phyloP scores from a whole-genome alignment of 1,284 basidiomycete species.

The Marasmius oreades region DNA sequence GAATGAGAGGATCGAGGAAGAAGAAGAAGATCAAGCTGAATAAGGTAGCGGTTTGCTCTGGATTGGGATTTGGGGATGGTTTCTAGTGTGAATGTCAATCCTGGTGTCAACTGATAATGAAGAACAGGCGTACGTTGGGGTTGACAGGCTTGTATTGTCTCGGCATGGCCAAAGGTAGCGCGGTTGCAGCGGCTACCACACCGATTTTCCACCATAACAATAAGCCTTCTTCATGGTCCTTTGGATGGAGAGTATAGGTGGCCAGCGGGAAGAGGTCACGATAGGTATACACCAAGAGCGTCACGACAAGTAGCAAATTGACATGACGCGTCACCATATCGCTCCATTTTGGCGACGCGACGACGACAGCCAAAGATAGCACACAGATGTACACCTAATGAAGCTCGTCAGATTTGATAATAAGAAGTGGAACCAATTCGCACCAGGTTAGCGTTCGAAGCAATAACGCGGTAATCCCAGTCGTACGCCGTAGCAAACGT shows the following conservation, averaged over 20 bases:
- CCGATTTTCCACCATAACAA: background rate
- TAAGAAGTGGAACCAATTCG: too few species aligned
- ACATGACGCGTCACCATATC: background rate
- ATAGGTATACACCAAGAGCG: constrained; percentile 3
- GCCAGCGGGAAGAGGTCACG: constrained; percentile 7
- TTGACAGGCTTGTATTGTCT: constrained; percentile 3
- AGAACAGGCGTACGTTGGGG: background rate
- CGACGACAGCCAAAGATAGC: background rate
- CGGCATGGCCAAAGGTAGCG: background rate
- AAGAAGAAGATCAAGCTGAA: background rate
- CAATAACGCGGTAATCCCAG: too few species aligned
- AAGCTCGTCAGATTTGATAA: background rate
- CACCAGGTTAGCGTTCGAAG: too few species aligned
- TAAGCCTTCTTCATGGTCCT: constrained; percentile 6
- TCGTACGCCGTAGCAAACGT: too few species aligned
- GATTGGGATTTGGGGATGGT: background rate
- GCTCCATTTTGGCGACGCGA: background rate
- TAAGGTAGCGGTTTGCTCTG: background rate
- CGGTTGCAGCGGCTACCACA: background rate
- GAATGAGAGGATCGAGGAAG: background rate
- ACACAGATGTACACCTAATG: background rate
- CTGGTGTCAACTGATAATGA: background rate
- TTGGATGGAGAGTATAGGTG: background rate
- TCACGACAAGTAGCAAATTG: constrained; percentile 3
- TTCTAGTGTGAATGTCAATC: background rate